Evolutionary conservation across 805 yeast species (phyloP), one percentile per base, ranked within the genome.

Genomic region (Kuraishia cidri): DNA sequence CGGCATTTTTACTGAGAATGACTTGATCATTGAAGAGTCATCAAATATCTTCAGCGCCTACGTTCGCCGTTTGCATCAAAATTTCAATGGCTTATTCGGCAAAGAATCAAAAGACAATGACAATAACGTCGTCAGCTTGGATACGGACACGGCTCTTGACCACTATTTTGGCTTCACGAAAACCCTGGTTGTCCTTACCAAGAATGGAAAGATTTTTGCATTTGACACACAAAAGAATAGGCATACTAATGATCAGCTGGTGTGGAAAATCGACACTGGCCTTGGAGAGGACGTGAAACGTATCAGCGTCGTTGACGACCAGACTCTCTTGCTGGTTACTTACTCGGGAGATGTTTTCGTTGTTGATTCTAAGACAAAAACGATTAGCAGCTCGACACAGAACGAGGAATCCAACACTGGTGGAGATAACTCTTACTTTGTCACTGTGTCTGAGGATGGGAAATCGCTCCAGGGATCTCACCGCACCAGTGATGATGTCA

Each of bases 151-250:
- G 6, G 38, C 37, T n/a, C n/a, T n/a, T 21, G 33, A 37, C 22
- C 33, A 36, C 10, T 60, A 52, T 19, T 72, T 73, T 53, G 79
- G 79, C 1, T 60, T 66, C 22, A 45, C 52, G 6, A 72, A 72
- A 36, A 46, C 49, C 4, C 38, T 73, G 18, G 47, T 72, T 2
- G 58, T 60, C 1, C 57, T 66, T 3, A 62, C 73, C 0, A 43
- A 47, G 9, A 47, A 47, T 29, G 68, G 69, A 4, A 58, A 56
- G 29, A 31, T 77, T 1, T 49, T 64, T 7, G 73, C 71, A 1
- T 46, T 72, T 12, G 60, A 66, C 37, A 51, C 62, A 32, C 70
- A 72, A 13, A 42, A 50, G 11, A 23, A 33, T 15, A 24, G 32
- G 12, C 6, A 18, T 4, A 23, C 28, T 2, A 15, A 11, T 7